phyloP scores from a whole-genome alignment of 148 eudicot genomes.

The Camellia sinensis region DNA sequence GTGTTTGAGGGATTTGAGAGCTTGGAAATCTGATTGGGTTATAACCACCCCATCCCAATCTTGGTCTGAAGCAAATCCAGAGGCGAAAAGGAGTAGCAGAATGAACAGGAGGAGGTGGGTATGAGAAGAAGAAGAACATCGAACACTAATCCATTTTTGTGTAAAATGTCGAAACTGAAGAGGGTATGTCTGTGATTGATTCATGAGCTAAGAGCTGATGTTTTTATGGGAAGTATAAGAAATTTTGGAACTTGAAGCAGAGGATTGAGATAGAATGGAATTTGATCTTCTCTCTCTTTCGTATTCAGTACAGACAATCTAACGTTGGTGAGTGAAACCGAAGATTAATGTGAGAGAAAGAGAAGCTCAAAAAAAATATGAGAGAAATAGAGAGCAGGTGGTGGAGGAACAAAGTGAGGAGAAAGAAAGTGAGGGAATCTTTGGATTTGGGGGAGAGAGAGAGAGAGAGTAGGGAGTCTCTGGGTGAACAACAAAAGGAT shows the following conservation, averaged over 20 bases:
- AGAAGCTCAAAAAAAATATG: too few species aligned
- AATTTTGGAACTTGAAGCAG: not conserved
- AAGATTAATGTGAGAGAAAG: not conserved
- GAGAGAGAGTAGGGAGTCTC: not conserved
- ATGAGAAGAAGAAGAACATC: not conserved
- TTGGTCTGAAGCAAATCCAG: slow-evolving; percentile 31
- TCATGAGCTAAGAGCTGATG: slow-evolving; percentile 15
- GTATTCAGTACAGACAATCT: not conserved
- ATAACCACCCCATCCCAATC: slow-evolving; percentile 42
- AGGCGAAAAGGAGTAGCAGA: slow-evolving; percentile 20
- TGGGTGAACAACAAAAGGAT: not conserved
- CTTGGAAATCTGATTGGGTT: slow-evolving; percentile 46
- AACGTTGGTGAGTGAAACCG: not conserved
- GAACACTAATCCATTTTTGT: not conserved
- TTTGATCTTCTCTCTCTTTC: not conserved
- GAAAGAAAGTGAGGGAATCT: not conserved
- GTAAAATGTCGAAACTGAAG: slow-evolving; percentile 8
- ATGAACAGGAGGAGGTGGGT: not conserved
- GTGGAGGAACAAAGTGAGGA: not conserved
- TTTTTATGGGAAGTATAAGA: not conserved
- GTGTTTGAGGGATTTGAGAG: slow-evolving; percentile 51
- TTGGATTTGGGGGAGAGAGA: not conserved
- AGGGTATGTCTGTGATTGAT: slow-evolving; percentile 16
- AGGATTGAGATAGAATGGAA: not conserved
- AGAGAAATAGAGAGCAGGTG: too few species aligned